Percentiles rank a stretch among this genome's conserved stretches.
phyloP scores from a whole-genome alignment of 352 stramenopile genomes.

The Pythium rhizo-oryzae region DNA sequence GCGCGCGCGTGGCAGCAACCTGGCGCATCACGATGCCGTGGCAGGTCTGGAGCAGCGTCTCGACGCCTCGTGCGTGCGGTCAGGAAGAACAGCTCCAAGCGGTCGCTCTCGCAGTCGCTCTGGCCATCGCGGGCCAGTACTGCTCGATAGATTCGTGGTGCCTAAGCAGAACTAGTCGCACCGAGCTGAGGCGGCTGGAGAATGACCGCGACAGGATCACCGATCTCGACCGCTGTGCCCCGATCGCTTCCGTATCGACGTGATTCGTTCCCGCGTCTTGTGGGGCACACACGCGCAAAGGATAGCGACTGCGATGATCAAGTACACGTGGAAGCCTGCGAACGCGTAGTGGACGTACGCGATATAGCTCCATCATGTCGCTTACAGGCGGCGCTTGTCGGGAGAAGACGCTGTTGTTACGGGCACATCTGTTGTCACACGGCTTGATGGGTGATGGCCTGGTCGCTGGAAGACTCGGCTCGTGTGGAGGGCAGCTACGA shows the following conservation, averaged over 20 bases:
- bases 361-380: neutral
- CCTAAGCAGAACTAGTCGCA: neutral
- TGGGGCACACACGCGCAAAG: neutral
- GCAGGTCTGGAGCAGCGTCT: conserved; percentile 22
- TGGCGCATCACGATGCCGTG: conserved; percentile 29
- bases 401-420: too few species aligned
- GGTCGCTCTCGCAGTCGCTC: conserved; percentile 7
- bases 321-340: neutral
- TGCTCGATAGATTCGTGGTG: neutral
- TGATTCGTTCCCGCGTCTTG: neutral
- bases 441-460: too few species aligned
- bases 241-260: neutral
- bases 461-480: too few species aligned
- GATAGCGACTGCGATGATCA: neutral
- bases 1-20: conserved; percentile 10
- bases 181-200: neutral
- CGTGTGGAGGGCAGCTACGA: too few species aligned
- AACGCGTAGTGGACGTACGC: conserved; percentile 2
- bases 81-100: conserved; percentile 30
- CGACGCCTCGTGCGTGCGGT: conserved; percentile 20
- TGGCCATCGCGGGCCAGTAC: conserved; percentile 7
- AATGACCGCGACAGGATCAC: neutral
- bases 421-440: conserved; percentile 3
- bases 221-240: neutral
- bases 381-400: neutral